Conservation (phyloP, 2,329 filamentous ascomycete genomes). For the Lachnellula arida region DNA sequence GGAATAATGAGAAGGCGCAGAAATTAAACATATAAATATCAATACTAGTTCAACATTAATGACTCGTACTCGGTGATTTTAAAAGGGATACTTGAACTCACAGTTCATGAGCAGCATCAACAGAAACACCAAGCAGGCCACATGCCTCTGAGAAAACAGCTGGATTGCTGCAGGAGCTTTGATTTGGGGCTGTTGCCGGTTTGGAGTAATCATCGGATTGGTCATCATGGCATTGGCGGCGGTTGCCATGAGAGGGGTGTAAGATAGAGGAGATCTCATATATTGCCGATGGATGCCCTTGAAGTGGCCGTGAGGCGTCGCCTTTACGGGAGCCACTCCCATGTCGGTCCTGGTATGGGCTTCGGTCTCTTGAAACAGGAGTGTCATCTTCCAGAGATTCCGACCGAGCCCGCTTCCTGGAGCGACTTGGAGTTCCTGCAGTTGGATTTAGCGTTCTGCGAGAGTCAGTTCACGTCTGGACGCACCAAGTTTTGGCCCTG, state of each 20-base stretch:
- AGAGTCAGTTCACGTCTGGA: background rate
- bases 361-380: background rate
- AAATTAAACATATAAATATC: conserved; percentile 1
- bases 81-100: background rate
- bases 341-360: background rate
- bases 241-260: background rate
- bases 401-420: background rate
- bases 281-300: background rate
- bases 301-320: background rate
- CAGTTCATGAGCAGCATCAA: background rate
- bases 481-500: conserved; percentile 3
- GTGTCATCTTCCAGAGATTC: background rate
- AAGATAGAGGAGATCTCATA: background rate
- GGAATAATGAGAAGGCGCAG: conserved; percentile 10
- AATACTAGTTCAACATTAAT: background rate
- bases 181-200: background rate
- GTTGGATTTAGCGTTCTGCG: background rate
- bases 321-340: background rate
- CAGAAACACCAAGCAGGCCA: background rate
- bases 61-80: too few relatives aligned
- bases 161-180: background rate
- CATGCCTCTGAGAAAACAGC: background rate
- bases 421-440: background rate
- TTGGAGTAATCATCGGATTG: background rate
- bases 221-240: background rate